Conservation (phyloP, 164 flowering plant species). For the Taxillus chinensis region DNA sequence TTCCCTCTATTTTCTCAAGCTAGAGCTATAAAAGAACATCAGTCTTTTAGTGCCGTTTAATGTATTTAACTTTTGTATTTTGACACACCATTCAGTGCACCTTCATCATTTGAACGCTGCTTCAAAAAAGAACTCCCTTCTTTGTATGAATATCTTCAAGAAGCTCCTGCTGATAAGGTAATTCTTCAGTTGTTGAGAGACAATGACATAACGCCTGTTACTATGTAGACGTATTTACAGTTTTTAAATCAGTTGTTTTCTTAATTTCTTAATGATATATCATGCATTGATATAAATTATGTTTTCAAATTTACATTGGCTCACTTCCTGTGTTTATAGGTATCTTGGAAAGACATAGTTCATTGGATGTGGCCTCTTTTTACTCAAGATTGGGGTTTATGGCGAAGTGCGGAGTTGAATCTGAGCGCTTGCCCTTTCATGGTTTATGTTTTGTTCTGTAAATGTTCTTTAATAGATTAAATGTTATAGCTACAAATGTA, state of each 20-base stretch:
- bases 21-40: no score
- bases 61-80: not conserved
- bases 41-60: not conserved
- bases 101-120: slow-evolving; percentile 64
- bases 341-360: slow-evolving; percentile 77
- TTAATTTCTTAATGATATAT: no score
- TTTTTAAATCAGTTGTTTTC: no score
- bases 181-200: not conserved
- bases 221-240: not conserved
- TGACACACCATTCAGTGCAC: slow-evolving; percentile 49
- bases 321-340: slow-evolving; percentile 23
- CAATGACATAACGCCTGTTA: not conserved
- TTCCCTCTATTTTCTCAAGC: no score
- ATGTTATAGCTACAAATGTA: no score
- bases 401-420: slow-evolving; percentile 59
- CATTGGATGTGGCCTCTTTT: slow-evolving; percentile 99
- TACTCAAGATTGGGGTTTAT: slow-evolving; percentile 76
- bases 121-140: slow-evolving; percentile 59
- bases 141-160: slow-evolving; percentile 55
- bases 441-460: slow-evolving; percentile 25
- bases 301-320: no score
- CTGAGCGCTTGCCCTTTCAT: slow-evolving; percentile 72
- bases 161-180: slow-evolving; percentile 60
- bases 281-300: no score
- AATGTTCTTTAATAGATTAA: not conserved